Conservation (phyloP, 371 early-diverging fungal genomes). For the Circinella umbellata region DNA sequence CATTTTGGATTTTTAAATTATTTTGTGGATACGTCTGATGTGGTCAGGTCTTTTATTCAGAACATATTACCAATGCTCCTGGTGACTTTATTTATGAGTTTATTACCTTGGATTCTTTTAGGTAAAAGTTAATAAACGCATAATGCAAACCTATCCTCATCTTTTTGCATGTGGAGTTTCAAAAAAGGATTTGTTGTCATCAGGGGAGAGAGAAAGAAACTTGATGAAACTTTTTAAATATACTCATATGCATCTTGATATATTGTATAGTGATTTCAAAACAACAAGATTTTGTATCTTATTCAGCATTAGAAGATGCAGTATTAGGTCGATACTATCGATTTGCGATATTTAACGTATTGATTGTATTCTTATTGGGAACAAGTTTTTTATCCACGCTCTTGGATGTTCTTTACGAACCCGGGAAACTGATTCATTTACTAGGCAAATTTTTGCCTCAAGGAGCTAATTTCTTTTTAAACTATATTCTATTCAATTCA, state of each 20-base stretch:
- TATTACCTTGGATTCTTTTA: constrained; percentile 59
- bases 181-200: constrained; percentile 32
- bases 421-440: constrained; percentile 65
- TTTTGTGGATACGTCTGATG: constrained; percentile 56
- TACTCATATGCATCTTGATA: background rate
- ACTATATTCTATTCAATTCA: constrained; percentile 75
- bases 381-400: constrained; percentile 77
- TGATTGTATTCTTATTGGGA: constrained; percentile 86
- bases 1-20: constrained; percentile 57
- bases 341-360: constrained; percentile 89
- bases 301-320: constrained; percentile 67
- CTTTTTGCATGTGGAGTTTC: constrained; percentile 5
- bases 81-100: constrained; percentile 70
- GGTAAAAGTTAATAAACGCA: constrained; percentile 22
- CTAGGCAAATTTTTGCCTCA: constrained; percentile 73
- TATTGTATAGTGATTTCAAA: constrained; percentile 50
- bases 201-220: background rate
- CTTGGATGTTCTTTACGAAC: constrained; percentile 68
- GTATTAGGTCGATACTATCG: constrained; percentile 82
- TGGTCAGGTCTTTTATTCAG: constrained; percentile 59
- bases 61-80: constrained; percentile 68
- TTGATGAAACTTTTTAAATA: no score
- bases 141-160: no score
- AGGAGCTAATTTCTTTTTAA: constrained; percentile 81
- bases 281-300: constrained; percentile 61